Conservation (phyloP, 257 asterid species). For the Echium plantagineum region DNA sequence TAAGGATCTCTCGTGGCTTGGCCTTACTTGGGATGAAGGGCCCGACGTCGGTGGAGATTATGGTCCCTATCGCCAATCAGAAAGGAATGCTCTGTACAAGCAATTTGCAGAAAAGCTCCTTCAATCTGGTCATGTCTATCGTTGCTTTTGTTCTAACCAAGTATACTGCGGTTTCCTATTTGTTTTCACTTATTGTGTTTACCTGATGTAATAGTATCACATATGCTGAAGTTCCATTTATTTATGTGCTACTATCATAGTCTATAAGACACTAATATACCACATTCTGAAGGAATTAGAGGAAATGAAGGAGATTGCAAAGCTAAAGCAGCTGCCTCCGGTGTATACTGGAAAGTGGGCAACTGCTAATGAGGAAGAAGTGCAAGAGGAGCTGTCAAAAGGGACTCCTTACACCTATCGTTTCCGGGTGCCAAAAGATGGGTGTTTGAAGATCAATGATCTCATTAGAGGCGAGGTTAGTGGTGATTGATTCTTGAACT, state of each 20-base stretch:
- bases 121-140: constrained; percentile 73
- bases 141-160: constrained; percentile 87
- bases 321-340: constrained; percentile 77
- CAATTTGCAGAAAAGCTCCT: constrained; percentile 70
- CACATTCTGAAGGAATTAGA: constrained; percentile 58
- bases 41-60: constrained; percentile 76
- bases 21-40: constrained; percentile 96
- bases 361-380: constrained; percentile 57
- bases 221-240: neutral
- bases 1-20: constrained; percentile 94
- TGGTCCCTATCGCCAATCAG: constrained; percentile 94
- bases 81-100: constrained; percentile 81
- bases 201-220: neutral
- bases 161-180: constrained; percentile 19
- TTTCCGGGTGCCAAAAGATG: constrained; percentile 81
- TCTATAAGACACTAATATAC: neutral
- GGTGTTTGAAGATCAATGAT: constrained; percentile 65
- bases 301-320: constrained; percentile 83
- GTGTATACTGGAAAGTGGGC: constrained; percentile 91
- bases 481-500: constrained; percentile 25
- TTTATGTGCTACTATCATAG: neutral
- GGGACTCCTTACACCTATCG: constrained; percentile 82
- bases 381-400: constrained; percentile 57
- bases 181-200: neutral
- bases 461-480: constrained; percentile 92